A percentile compares a stretch with the other conserved stretches of the same genome.
Evolutionary conservation across 2,329 filamentous ascomycete species (phyloP).

Genomic region (Pseudogymnoascus sp.): DNA sequence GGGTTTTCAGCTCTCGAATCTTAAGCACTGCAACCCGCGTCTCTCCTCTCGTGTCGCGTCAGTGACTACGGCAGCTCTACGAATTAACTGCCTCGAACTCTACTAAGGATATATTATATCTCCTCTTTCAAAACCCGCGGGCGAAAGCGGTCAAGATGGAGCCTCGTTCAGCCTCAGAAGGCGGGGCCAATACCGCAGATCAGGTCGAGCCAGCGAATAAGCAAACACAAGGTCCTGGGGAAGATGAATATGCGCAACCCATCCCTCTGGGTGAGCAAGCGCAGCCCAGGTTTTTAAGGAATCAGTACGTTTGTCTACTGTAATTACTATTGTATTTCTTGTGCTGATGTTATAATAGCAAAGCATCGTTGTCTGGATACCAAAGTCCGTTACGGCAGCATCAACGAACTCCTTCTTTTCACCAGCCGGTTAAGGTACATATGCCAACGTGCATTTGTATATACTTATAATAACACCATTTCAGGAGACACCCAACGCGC

Average conservation of each 20-base stretch:
- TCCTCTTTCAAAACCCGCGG: not conserved
- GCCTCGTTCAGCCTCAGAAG: slow-evolving; percentile 8
- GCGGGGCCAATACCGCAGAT: slow-evolving; percentile 1
- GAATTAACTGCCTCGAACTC: not conserved
- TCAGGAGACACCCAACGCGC: slow-evolving; percentile 85
- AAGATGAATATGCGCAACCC: slow-evolving; percentile 4
- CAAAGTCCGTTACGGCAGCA: slow-evolving; percentile 58
- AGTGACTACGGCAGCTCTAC: not conserved
- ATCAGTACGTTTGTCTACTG: not conserved
- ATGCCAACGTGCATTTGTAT: not conserved
- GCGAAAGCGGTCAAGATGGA: not conserved
- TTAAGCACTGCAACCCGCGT: slow-evolving; percentile 1
- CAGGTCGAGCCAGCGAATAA: slow-evolving; percentile 2
- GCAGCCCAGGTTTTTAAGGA: not conserved
- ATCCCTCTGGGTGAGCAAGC: not conserved
- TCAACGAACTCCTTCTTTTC: slow-evolving; percentile 50
- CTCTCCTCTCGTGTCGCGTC: not conserved
- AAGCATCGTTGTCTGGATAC: slow-evolving; percentile 35
- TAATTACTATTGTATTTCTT: not conserved
- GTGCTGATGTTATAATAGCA: slow-evolving; percentile 1
- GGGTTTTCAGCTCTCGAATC: slow-evolving; percentile 3
- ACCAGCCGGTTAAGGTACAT: slow-evolving; percentile 53
- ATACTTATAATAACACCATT: not conserved
- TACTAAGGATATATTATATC: not conserved
- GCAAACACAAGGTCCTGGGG: not conserved